Conservation (phyloP, 345 rosid species). For the Cardamine chenopodiifolia region DNA sequence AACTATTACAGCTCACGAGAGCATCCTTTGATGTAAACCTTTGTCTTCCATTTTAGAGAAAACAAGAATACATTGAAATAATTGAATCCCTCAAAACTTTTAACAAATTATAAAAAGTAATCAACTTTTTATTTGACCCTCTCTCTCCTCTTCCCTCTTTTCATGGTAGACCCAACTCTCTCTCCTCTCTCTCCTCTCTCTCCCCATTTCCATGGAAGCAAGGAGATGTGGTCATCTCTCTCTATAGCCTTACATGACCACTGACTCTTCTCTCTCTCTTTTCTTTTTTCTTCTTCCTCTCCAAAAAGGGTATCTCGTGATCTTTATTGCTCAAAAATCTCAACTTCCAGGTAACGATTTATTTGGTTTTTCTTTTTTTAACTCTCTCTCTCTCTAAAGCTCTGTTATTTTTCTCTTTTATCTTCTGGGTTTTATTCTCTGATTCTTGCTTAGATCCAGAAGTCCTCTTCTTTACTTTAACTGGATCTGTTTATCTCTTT, state of each 20-base stretch:
- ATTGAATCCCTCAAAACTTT: slow-evolving; percentile 35
- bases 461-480: slow-evolving; percentile 35
- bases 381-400: slow-evolving; percentile 27
- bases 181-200: slow-evolving; percentile 40
- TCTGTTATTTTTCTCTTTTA: slow-evolving; percentile 41
- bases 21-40: slow-evolving; percentile 42
- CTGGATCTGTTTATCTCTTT: slow-evolving; percentile 51
- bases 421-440: slow-evolving; percentile 49
- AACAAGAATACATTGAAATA: slow-evolving; percentile 40
- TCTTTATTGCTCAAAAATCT: slow-evolving; percentile 28
- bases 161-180: slow-evolving; percentile 55
- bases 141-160: slow-evolving; percentile 44
- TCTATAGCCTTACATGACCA: slow-evolving; percentile 45
- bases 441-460: slow-evolving; percentile 50
- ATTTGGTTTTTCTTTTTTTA: background rate
- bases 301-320: slow-evolving; percentile 27
- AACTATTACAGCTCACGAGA: slow-evolving; percentile 38
- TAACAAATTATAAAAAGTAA: slow-evolving; percentile 18
- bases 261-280: slow-evolving; percentile 36
- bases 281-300: slow-evolving; percentile 12
- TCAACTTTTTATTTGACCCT: slow-evolving; percentile 58
- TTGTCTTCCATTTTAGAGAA: slow-evolving; percentile 45
- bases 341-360: slow-evolving; percentile 35
- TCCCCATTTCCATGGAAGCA: slow-evolving; percentile 53
- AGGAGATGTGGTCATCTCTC: slow-evolving; percentile 39